A percentile compares a stretch with the other conserved stretches of the same genome.
Evolutionary conservation across 306 rosid species (phyloP).

Genomic region (Ziziphus jujuba): DNA sequence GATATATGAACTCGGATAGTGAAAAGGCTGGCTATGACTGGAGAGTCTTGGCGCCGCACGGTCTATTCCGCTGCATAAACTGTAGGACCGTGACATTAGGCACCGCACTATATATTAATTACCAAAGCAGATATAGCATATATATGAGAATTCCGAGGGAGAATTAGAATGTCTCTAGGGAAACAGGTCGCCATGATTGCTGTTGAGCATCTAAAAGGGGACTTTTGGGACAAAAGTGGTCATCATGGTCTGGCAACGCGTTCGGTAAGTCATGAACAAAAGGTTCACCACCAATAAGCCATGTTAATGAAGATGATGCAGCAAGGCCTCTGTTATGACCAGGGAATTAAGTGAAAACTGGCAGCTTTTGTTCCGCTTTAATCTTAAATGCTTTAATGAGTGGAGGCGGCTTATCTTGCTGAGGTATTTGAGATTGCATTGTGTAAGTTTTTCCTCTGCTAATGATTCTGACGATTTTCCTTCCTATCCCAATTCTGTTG

Average conservation of each 20-base stretch:
- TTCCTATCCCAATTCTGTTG: too few species aligned
- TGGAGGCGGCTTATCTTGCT: slow-evolving; percentile 47
- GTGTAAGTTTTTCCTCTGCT: too few species aligned
- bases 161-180: slow-evolving; percentile 69
- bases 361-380: slow-evolving; percentile 60
- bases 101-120: slow-evolving; percentile 70
- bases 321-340: slow-evolving; percentile 90
- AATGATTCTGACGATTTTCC: too few species aligned
- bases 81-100: too few species aligned
- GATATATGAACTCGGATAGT: too few species aligned
- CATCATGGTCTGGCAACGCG: slow-evolving; percentile 74
- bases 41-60: too few species aligned
- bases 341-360: slow-evolving; percentile 85
- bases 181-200: slow-evolving; percentile 77
- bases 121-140: slow-evolving; percentile 79
- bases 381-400: slow-evolving; percentile 65
- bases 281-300: slow-evolving; percentile 63
- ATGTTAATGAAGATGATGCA: slow-evolving; percentile 65
- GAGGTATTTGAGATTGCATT: slow-evolving; percentile 12
- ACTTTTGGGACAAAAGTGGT: slow-evolving; percentile 70
- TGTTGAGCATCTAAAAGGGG: slow-evolving; percentile 82
- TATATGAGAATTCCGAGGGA: slow-evolving; percentile 76
- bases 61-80: too few species aligned
- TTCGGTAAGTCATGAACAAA: slow-evolving; percentile 74
- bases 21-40: too few species aligned